These are phyloP conservation scores for Ustanciosporium gigantosporum DNA, from an alignment of 1,284 basidiomycete species.

Conservation along the genomic window DNA sequence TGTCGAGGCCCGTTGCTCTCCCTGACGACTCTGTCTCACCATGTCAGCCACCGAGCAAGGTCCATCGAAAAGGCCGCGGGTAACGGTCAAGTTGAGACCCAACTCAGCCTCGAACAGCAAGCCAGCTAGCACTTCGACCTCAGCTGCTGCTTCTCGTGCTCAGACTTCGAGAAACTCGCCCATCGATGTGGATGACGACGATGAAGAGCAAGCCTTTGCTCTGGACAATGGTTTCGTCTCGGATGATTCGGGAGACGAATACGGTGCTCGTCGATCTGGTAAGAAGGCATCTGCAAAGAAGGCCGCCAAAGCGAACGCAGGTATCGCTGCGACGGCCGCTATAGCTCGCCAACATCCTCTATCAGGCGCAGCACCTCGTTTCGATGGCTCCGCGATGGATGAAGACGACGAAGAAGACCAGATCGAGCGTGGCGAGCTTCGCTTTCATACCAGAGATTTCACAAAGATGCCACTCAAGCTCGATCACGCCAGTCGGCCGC, in stretches of 20 bases:
- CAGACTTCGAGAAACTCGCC: slow-evolving; percentile 19
- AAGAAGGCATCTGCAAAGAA: slow-evolving; percentile 6
- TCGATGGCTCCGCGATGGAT: slow-evolving; percentile 28
- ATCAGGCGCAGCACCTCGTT: slow-evolving; percentile 33
- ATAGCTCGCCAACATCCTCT: slow-evolving; percentile 28
- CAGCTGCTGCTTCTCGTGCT: slow-evolving; percentile 18
- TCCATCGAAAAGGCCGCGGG: slow-evolving; percentile 8
- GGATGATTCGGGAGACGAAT: slow-evolving; percentile 38
- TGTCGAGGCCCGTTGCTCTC: too few relatives aligned
- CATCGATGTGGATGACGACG: slow-evolving; percentile 2
- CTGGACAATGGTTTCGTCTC: slow-evolving; percentile 29
- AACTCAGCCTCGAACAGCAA: slow-evolving; percentile 15
- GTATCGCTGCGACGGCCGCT: not conserved
- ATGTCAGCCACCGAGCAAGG: not conserved
- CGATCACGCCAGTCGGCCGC: slow-evolving; percentile 54
- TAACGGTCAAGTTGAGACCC: slow-evolving; percentile 36
- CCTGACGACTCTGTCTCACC: too few relatives aligned
- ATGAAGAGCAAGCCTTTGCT: slow-evolving; percentile 24
- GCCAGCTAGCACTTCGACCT: slow-evolving; percentile 10
- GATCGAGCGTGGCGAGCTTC: slow-evolving; percentile 63
- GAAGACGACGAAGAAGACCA: slow-evolving; percentile 31
- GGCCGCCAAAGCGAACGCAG: slow-evolving; percentile 1
- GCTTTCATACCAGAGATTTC: slow-evolving; percentile 70
- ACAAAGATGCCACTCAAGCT: slow-evolving; percentile 56
- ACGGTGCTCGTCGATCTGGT: slow-evolving; percentile 7